A percentile compares a stretch with the other conserved stretches of the same genome.
These are phyloP conservation scores for Lavandula angustifolia DNA, from an alignment of 257 asterid species.

Conservation along the genomic window DNA sequence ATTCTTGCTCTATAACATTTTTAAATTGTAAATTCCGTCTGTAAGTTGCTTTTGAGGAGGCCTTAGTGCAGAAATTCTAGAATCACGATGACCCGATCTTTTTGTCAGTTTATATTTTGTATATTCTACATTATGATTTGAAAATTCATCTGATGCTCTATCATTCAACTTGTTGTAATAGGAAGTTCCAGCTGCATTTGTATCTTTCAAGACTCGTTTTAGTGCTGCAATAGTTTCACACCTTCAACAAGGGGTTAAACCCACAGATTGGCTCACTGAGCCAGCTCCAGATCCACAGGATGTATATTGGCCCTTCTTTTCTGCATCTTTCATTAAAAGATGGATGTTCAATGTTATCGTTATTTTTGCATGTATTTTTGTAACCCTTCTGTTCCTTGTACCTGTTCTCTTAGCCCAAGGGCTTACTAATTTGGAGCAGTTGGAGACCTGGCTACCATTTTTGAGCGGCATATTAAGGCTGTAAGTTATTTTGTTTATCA, in stretches of 20 bases:
- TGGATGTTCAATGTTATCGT: constrained; percentile 76
- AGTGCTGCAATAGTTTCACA: constrained; percentile 70
- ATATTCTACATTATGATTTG: constrained; percentile 2
- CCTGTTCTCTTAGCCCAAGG: constrained; percentile 95
- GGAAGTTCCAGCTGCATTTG: constrained; percentile 97
- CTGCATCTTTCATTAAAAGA: constrained; percentile 70
- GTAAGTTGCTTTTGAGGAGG: neutral
- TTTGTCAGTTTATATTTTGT: constrained; percentile 18
- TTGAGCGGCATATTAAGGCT: constrained; percentile 57
- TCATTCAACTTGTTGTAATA: constrained; percentile 30
- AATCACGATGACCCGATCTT: constrained; percentile 7
- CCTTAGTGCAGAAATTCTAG: neutral
- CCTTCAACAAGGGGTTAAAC: constrained; percentile 76
- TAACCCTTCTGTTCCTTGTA: constrained; percentile 68
- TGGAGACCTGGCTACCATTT: constrained; percentile 83
- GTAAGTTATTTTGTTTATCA: constrained; percentile 50
- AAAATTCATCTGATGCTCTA: constrained; percentile 24
- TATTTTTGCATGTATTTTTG: constrained; percentile 48
- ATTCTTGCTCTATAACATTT: neutral
- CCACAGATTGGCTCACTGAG: constrained; percentile 92
- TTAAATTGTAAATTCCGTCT: neutral
- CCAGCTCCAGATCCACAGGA: constrained; percentile 93
- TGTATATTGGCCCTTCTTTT: constrained; percentile 95
- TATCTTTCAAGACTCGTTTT: constrained; percentile 85
- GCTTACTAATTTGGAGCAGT: constrained; percentile 84